Evolutionary conservation across 805 yeast genomes (phyloP).

Genomic region (Candida verbasci): DNA sequence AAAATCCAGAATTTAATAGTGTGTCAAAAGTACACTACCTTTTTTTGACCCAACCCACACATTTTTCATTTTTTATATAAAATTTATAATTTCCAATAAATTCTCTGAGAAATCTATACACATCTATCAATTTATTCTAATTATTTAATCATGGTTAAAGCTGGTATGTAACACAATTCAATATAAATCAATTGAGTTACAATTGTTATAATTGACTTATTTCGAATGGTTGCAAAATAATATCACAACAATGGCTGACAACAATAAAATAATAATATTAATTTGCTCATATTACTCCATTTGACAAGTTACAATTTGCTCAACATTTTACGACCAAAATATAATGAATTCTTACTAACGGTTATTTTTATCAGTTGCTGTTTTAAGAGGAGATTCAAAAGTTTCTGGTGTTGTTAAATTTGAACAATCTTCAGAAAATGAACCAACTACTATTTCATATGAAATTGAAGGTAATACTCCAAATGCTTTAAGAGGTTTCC

Average conservation of each 20-base stretch:
- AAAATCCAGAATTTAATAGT: no score
- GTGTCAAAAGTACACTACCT: no score
- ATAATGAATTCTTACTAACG: no score
- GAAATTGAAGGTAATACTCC: conserved; percentile 87
- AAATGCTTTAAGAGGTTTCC: conserved; percentile 93
- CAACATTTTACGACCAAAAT: no score
- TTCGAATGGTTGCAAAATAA: conserved; percentile 2
- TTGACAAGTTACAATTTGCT: no score
- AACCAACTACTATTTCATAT: conserved; percentile 82
- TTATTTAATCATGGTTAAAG: conserved; percentile 50
- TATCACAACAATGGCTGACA: neutral
- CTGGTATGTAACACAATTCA: conserved; percentile 44
- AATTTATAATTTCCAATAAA: no score
- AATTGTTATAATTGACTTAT: no score
- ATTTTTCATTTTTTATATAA: no score
- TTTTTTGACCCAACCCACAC: no score
- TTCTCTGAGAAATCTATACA: no score
- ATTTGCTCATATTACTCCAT: neutral
- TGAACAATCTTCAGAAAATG: conserved; percentile 75
- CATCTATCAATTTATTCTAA: no score
- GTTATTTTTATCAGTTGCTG: conserved; percentile 66
- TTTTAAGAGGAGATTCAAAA: conserved; percentile 89
- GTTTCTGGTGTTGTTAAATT: conserved; percentile 85
- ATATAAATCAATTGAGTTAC: neutral
- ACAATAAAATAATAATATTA: neutral